Conservation (phyloP, 768 basidiomycete species). For the Boletus pseudo-olivaceus region DNA sequence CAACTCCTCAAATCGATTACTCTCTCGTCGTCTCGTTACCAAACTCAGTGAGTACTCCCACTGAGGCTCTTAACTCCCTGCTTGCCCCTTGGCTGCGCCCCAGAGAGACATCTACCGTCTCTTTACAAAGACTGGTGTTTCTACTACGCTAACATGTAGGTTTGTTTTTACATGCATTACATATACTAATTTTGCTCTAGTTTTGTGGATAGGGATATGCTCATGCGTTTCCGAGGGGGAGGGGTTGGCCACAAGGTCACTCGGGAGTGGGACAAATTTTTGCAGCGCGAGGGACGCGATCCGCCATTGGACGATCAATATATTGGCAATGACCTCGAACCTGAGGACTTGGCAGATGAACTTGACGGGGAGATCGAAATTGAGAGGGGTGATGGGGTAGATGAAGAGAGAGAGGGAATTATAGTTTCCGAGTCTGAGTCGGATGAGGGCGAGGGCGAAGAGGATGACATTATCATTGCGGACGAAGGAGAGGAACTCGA, state of each 20-base stretch:
- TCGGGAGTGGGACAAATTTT: constrained; percentile 5
- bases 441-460: background rate
- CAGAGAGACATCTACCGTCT: too few relatives aligned
- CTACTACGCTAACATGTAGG: constrained; percentile 21
- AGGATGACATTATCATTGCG: background rate
- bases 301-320: background rate
- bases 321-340: background rate
- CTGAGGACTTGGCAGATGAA: background rate
- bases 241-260: background rate
- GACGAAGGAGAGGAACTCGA: constrained; percentile 9
- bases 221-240: background rate
- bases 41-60: too few relatives aligned
- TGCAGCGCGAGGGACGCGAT: background rate
- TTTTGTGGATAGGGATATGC: background rate
- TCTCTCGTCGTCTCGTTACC: too few relatives aligned
- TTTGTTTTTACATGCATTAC: background rate
- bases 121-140: constrained; percentile 25
- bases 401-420: background rate
- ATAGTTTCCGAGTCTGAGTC: background rate
- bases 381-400: background rate
- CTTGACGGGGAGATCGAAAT: background rate
- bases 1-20: too few relatives aligned
- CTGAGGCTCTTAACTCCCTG: too few relatives aligned
- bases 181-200: background rate
- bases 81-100: too few relatives aligned